These are phyloP conservation scores for Sungouiella thailandica DNA, from an alignment of 805 yeast genomes.

Conservation along the genomic window DNA sequence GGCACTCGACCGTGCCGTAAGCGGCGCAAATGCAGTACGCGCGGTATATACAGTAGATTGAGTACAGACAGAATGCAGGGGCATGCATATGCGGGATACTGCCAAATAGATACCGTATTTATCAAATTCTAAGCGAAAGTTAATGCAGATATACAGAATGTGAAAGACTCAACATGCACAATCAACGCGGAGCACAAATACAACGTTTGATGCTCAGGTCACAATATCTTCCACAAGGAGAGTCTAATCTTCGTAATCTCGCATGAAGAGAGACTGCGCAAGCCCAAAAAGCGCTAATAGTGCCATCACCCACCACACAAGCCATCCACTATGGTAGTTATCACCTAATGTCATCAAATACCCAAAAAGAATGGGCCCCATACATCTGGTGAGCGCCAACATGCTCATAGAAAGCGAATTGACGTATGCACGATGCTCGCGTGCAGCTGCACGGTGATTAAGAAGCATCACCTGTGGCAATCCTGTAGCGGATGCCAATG, in stretches of 20 bases:
- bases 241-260: conserved; percentile 22
- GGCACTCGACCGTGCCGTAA: no score
- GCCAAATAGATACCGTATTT: no score
- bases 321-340: conserved; percentile 19
- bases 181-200: no score
- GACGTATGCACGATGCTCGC: conserved; percentile 31
- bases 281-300: conserved; percentile 24
- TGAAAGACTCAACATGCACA: no score
- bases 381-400: conserved; percentile 27
- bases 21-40: no score
- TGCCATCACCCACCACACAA: conserved; percentile 33
- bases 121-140: no score
- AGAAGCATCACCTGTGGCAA: conserved; percentile 32
- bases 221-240: no score
- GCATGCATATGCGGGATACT: no score
- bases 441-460: conserved; percentile 31
- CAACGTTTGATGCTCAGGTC: no score
- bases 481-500: conserved; percentile 31
- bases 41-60: no score
- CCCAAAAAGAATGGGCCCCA: conserved; percentile 32
- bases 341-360: conserved; percentile 32
- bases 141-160: no score
- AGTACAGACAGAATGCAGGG: no score
- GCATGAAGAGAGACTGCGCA: conserved; percentile 24
- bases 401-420: conserved; percentile 31